phyloP scores from a whole-genome alignment of 2,329 filamentous ascomycete genomes.

The Zalaria obscura region DNA sequence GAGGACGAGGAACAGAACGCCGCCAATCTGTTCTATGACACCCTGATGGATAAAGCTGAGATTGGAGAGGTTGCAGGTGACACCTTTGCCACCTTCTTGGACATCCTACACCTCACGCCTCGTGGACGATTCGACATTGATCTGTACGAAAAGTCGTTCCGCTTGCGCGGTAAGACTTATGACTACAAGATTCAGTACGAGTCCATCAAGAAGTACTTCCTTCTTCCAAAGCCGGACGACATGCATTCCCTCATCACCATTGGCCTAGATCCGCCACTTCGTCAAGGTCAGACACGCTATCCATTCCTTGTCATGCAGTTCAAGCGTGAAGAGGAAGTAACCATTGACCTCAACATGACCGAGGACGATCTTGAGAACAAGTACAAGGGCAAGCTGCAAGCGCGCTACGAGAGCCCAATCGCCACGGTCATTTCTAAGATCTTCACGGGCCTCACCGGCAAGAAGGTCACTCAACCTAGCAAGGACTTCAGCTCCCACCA shows the following conservation, averaged over 20 bases:
- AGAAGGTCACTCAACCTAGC: slow-evolving; percentile 86
- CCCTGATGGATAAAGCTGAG: slow-evolving; percentile 93
- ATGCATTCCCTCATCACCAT: slow-evolving; percentile 90
- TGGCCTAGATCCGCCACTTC: slow-evolving; percentile 83
- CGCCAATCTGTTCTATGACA: slow-evolving; percentile 95
- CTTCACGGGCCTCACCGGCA: slow-evolving; percentile 85
- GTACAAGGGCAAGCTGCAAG: slow-evolving; percentile 78
- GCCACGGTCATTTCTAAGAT: slow-evolving; percentile 91
- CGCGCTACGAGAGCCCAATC: slow-evolving; percentile 86
- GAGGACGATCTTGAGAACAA: slow-evolving; percentile 72
- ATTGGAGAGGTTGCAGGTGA: slow-evolving; percentile 98
- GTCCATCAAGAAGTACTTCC: slow-evolving; percentile 96
- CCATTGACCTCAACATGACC: slow-evolving; percentile 89
- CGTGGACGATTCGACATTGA: slow-evolving; percentile 99
- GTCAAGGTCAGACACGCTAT: slow-evolving; percentile 94
- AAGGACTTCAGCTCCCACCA: slow-evolving; percentile 93
- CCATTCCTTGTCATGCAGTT: slow-evolving; percentile 99
- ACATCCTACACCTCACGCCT: slow-evolving; percentile 91
- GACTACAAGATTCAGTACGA: slow-evolving; percentile 99
- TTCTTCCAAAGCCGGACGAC: slow-evolving; percentile 96
- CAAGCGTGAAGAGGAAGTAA: slow-evolving; percentile 94
- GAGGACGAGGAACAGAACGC: slow-evolving; percentile 76
- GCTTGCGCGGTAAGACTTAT: slow-evolving; percentile 95
- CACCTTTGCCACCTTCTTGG: slow-evolving; percentile 92
- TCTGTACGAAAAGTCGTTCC: slow-evolving; percentile 97